Percentiles rank a stretch among this genome's conserved stretches.
phyloP scores from a whole-genome alignment of 345 rosid genomes.

The Gossypium arboreum region DNA sequence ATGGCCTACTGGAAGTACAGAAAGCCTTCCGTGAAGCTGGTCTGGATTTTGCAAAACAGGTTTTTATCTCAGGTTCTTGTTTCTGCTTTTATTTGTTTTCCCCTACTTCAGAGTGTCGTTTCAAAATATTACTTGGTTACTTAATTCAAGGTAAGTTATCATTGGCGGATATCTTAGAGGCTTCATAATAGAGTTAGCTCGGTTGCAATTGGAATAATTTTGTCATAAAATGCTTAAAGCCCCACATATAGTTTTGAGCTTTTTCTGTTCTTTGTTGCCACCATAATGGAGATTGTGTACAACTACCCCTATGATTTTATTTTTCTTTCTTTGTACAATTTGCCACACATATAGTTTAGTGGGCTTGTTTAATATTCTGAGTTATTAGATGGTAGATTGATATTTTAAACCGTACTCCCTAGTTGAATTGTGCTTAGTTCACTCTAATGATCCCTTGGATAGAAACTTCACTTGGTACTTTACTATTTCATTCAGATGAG shows the following conservation, averaged over 20 bases:
- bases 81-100: conserved; percentile 35
- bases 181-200: background rate
- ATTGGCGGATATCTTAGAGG: conserved; percentile 14
- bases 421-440: background rate
- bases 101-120: conserved; percentile 1
- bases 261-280: background rate
- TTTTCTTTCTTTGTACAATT: background rate
- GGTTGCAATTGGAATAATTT: background rate
- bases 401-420: background rate
- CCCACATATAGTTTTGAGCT: background rate
- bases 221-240: background rate
- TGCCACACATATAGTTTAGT: background rate
- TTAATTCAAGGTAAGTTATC: background rate
- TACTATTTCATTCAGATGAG: background rate
- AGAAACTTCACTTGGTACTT: background rate
- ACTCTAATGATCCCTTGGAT: background rate
- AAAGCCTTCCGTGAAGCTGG: conserved; percentile 98
- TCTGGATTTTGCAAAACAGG: conserved; percentile 94
- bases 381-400: background rate
- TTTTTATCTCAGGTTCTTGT: conserved; percentile 64
- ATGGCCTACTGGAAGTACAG: conserved; percentile 94
- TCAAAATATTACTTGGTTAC: background rate
- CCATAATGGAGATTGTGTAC: background rate
- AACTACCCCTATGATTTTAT: background rate
- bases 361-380: background rate